Evolutionary conservation across 108 stramenopile species (phyloP).

Genomic region (Skeletonema tropicum): DNA sequence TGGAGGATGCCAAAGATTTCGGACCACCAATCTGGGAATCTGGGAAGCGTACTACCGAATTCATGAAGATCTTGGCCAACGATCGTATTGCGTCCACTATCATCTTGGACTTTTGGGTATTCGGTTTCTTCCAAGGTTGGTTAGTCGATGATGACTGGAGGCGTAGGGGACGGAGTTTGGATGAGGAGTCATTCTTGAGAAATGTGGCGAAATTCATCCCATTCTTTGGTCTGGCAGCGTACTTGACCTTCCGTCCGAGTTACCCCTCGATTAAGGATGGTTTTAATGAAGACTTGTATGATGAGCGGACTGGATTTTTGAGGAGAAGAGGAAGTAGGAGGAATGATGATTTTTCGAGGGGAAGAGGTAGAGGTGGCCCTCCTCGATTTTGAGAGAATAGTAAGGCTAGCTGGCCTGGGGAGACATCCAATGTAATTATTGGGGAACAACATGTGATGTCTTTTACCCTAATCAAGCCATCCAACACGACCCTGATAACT

Average conservation of each 20-base stretch:
- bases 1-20: slow-evolving; percentile 49
- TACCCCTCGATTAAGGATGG: slow-evolving; percentile 32
- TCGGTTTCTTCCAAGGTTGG: slow-evolving; percentile 88
- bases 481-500: background rate
- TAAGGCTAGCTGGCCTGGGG: background rate
- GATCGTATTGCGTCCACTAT: slow-evolving; percentile 88
- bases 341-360: background rate
- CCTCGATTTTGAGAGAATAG: background rate
- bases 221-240: slow-evolving; percentile 82
- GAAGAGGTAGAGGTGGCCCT: background rate
- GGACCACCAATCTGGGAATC: slow-evolving; percentile 62
- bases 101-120: slow-evolving; percentile 85
- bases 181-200: slow-evolving; percentile 44
- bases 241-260: slow-evolving; percentile 66
- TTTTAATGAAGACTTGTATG: slow-evolving; percentile 22
- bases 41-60: slow-evolving; percentile 50
- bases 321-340: slow-evolving; percentile 11
- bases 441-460: background rate
- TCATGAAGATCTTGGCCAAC: slow-evolving; percentile 67
- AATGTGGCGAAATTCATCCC: slow-evolving; percentile 76
- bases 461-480: background rate
- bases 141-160: slow-evolving; percentile 85
- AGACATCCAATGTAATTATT: background rate
- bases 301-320: slow-evolving; percentile 13
- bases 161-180: slow-evolving; percentile 61